Base-by-base conservation (phyloP, 192 early-diverging fungal genomes). In the Umbelopsis sp. region DNA sequence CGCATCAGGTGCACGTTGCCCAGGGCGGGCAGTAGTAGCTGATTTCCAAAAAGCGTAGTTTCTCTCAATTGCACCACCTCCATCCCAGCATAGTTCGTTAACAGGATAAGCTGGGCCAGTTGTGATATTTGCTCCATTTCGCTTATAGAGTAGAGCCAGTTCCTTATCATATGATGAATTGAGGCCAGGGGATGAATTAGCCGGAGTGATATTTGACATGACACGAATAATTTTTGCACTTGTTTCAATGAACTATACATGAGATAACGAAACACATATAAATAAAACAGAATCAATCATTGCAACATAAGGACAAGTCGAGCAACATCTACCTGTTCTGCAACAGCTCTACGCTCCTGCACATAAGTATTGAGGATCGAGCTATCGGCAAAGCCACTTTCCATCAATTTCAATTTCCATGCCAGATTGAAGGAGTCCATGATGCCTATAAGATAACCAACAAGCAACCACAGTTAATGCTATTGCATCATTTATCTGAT, bases 151-250 rank as follows among this genome's bases (percentile, higher is more conserved):
- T 5, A 62, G 31, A 20, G 56, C 56, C 29, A 62, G 17, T 17
- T 62, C 56, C 31, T 62, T 62, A 3, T 62, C 56, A 62, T 62
- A 62, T 9, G 56, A 62, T n/a, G 56, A 62, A 32, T 62, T 62
- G 2, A 62, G 56, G 16, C 56, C 56, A 0, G 56, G 56, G 4
- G 56, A 62, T 1, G 56, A 7, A 0, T 62, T 29, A 12, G 56
- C 25, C 1, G 56, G 56, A 2, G 56, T 62, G 16, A 62, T 62
- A n/a, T 62, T 62, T 29, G 56, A 62, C 56, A 62, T 62, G 16
- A 62, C 56, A 12, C 56, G 56, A 34, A 62, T 62, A 20, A 62
- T 62, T 17, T 62, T 62, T 26, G 56, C 56, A 20, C 56, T 62
- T 17, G 56, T 62, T 34, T 62, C 56, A 32, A 62, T 62, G 16